Base-by-base conservation (phyloP, 2,329 filamentous ascomycete species). In the Aspergillus clavatus region DNA sequence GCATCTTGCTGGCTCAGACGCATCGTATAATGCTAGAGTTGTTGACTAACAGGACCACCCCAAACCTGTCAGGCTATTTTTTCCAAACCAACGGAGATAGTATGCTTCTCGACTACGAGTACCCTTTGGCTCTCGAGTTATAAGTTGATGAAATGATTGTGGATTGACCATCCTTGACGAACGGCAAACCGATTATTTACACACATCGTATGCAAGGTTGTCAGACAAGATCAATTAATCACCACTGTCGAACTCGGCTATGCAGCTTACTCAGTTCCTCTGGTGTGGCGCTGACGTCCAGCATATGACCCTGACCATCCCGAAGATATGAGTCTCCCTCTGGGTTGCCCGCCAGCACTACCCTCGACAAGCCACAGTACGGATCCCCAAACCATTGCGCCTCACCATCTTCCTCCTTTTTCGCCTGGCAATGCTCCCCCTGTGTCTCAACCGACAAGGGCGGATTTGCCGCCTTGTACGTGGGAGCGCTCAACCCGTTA, bases 261-360 rank as follows among this genome's bases (percentile, higher is more conserved):
- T 23, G 29, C 31, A 55, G 29, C 16, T 40, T 47, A 21, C 50
- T 41, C 52, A 58, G 43, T 36, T 58, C 52, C 16, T 50, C 48
- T 24, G 41, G 38, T 5, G 44, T 47, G n/a, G 52, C 51, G 33
- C 47, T 26, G 21, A 57, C 48, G n/a, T 46, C 45, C 39, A 50
- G 39, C 38, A 27, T 33, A 33, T 45, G 28, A 19, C 39, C 39
- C 37, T 7, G 24, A 5, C 22, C 40, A 37, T 39, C 41, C 19
- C 36, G 35, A 14, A 49, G 11, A 44, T 46, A 44, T 22, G 35
- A 42, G 27, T 42, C 40, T n/a, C 47, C 47, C 24, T 28, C 24
- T 0, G 48, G 46, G 36, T 54, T 37, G n/a, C 54, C 54, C 22
- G 49, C 50, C 37, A 57, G 41, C 14, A 51, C 51, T 14, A 54